Percentiles rank a stretch among this genome's conserved stretches.
phyloP scores from a whole-genome alignment of 148 eudicot genomes.

The Vaccinium myrtillus region DNA sequence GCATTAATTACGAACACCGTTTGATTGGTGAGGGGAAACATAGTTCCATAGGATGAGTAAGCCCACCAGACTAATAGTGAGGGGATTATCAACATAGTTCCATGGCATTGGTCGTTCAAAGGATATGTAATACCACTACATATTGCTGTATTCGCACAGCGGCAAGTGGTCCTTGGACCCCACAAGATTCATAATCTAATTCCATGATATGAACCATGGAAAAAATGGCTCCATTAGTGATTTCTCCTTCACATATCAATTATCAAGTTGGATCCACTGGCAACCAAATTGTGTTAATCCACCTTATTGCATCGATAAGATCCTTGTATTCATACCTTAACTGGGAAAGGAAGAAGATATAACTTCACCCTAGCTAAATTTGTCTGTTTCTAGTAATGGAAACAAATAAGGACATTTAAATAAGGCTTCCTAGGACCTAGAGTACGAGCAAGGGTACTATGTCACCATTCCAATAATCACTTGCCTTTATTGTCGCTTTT shows the following conservation, averaged over 20 bases:
- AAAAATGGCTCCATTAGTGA: neutral
- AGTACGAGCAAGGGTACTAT: neutral
- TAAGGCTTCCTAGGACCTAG: neutral
- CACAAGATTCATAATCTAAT: neutral
- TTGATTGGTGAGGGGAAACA: neutral
- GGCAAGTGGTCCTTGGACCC: neutral
- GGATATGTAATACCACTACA: neutral
- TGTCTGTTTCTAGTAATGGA: neutral
- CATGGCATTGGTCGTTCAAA: neutral
- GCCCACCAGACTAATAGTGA: neutral
- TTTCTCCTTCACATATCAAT: neutral
- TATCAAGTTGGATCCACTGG: neutral
- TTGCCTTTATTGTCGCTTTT: neutral
- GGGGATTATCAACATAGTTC: neutral
- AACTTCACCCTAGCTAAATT: neutral
- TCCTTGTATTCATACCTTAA: neutral
- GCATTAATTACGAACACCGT: neutral
- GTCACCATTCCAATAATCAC: conserved; percentile 13
- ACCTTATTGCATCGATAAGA: neutral
- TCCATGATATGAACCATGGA: neutral
- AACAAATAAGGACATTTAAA: neutral
- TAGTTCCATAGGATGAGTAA: neutral
- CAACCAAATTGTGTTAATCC: neutral
- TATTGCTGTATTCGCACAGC: neutral
- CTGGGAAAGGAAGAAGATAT: neutral